Conservation (phyloP, 371 early-diverging fungal genomes). For the Batkoa obscura region DNA sequence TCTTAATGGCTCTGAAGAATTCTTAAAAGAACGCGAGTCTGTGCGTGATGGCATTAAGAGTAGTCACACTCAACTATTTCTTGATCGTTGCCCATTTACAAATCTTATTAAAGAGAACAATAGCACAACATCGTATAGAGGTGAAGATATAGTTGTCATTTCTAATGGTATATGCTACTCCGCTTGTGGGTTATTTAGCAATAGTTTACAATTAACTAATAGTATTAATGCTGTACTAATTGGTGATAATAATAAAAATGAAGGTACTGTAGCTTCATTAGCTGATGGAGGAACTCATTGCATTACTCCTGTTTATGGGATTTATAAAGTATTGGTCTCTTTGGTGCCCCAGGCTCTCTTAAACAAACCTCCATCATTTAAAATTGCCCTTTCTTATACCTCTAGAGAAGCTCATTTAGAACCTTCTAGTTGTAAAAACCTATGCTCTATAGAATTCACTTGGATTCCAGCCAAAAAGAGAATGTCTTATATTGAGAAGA, state of each 20-base stretch:
- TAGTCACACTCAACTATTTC: not conserved
- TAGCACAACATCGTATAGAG: not conserved
- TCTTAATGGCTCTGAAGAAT: not conserved
- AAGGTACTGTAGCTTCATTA: not conserved
- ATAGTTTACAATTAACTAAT: not conserved
- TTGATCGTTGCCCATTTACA: not conserved
- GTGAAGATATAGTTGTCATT: not conserved
- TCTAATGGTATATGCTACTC: conserved; percentile 3
- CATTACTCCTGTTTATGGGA: not conserved
- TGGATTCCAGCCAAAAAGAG: not conserved
- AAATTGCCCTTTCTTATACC: not conserved
- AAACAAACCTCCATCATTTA: not conserved
- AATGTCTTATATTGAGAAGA: not conserved
- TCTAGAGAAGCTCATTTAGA: not conserved
- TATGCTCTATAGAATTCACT: conserved; percentile 1
- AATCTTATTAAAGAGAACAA: not conserved
- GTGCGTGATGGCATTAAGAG: not conserved
- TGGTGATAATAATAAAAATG: not conserved
- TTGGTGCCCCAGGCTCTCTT: not conserved
- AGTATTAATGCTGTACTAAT: not conserved
- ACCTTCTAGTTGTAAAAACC: no score
- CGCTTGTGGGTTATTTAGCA: not conserved
- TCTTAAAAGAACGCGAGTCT: not conserved
- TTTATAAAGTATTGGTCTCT: not conserved
- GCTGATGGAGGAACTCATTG: not conserved